Evolutionary conservation across 305 asterid genomes (phyloP).

Genomic region (Fraxinus angustifolia): DNA sequence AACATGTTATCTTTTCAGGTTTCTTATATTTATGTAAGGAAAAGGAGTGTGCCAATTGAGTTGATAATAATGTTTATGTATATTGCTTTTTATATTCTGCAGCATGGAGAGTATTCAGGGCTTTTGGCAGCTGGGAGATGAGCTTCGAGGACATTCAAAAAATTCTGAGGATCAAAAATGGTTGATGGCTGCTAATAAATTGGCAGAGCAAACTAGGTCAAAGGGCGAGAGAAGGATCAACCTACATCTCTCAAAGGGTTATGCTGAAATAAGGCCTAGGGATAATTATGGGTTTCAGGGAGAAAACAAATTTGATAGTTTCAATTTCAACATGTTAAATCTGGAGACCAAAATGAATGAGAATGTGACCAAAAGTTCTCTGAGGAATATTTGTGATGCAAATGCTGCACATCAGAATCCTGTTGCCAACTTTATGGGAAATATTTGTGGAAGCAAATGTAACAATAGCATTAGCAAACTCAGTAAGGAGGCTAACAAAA

Average conservation of each 20-base stretch:
- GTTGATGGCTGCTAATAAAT: conserved; percentile 69
- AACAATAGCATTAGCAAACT: conserved; percentile 27
- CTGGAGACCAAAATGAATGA: conserved; percentile 57
- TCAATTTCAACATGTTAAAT: conserved; percentile 63
- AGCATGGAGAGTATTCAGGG: conserved; percentile 60
- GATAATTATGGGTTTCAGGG: conserved; percentile 55
- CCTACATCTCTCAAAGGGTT: conserved; percentile 68
- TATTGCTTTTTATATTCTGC: conserved; percentile 23
- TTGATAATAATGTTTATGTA: not conserved
- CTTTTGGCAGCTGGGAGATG: conserved; percentile 93
- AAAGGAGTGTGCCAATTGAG: not conserved
- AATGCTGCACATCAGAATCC: conserved; percentile 60
- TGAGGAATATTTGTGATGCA: conserved; percentile 46
- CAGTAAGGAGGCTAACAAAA: conserved; percentile 46
- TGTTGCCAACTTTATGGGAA: conserved; percentile 36
- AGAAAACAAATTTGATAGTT: conserved; percentile 68
- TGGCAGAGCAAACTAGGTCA: conserved; percentile 77
- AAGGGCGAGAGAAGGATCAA: conserved; percentile 72
- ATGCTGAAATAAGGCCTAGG: conserved; percentile 53
- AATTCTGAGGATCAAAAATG: conserved; percentile 81
- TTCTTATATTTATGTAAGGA: not conserved
- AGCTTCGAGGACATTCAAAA: conserved; percentile 82
- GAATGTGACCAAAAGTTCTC: conserved; percentile 39
- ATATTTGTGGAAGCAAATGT: conserved; percentile 52
- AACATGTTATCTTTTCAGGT: not conserved